Base-by-base conservation (phyloP, 78 protist genomes). In the Cavenderia fasciculata region DNA sequence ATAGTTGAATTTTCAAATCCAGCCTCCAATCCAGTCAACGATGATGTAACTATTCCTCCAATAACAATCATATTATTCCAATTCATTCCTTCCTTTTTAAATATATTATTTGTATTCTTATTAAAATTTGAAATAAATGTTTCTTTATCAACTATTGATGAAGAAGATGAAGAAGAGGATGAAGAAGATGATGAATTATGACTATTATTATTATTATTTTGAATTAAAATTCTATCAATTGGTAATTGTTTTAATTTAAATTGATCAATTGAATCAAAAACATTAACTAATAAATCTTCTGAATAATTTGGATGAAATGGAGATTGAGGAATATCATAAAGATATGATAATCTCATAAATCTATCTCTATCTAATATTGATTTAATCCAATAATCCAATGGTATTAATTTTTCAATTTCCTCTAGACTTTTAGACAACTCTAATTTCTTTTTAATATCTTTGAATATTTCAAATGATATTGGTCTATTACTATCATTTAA, bases 31-130 rank as follows among this genome's bases (percentile, higher is more conserved):
- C 59, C 66, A 11, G 56, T 21, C 27, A 77, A 7, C 21, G 74
- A 61, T 23, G 25, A 23, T 4, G 75, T 63, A 25, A 77, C 38
- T 0, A 46, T 12, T 21, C 87, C 87, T 51, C 87, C 87, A 63
- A 63, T 46, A 33, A 77, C n/a, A 10, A 46, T 59, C n/a, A 51
- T 47, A n/a, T 52, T 33, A 16, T 51, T 43, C 7, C 66, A 63
- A 2, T 38, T 21, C 4, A 63, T 43, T n/a, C 7, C 38, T 7
- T 23, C 19, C 29, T 49, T 68, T 4, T 59, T n/a, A 25, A 63
- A 63, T 11, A 61, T 21, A 5, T 25, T 36, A 43, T 18, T 25
- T 0, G 86, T 61, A 21, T 8, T 27, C n/a, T 4, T n/a, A 11
- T 61, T n/a, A 23, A 77, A 46, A 25, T 43, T 49, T 16, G 27